These are phyloP conservation scores for Rhizopus delemar DNA, from an alignment of 371 early-diverging fungal species.

Conservation along the genomic window DNA sequence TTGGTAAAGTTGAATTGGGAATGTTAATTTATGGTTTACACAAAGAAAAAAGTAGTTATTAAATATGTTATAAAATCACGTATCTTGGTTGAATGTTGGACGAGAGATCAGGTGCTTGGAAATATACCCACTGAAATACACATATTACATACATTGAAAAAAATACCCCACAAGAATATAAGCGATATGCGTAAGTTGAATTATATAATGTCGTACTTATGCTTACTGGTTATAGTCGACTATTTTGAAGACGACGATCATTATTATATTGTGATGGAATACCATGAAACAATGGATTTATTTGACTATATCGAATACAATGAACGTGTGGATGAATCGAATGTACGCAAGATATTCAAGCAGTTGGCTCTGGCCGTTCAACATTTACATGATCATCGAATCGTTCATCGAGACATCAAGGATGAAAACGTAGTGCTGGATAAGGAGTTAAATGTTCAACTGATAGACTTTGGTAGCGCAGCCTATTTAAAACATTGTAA, in stretches of 20 bases:
- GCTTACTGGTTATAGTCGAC: constrained; percentile 33
- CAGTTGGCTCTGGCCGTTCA: constrained; percentile 66
- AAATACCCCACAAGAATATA: constrained; percentile 63
- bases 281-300: constrained; percentile 69
- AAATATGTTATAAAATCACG: constrained; percentile 78
- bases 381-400: constrained; percentile 68
- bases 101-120: constrained; percentile 61
- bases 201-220: background rate
- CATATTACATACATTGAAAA: constrained; percentile 63
- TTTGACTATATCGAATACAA: constrained; percentile 77
- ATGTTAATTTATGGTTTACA: constrained; percentile 4
- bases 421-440: constrained; percentile 77
- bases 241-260: constrained; percentile 70
- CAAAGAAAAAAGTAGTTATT: constrained; percentile 65
- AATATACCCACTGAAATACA: constrained; percentile 72
- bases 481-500: constrained; percentile 63
- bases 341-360: constrained; percentile 60
- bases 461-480: constrained; percentile 79
- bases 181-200: constrained; percentile 55
- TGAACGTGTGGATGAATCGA: constrained; percentile 55
- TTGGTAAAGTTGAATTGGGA: background rate
- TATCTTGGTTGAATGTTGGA: constrained; percentile 75
- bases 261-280: constrained; percentile 72
- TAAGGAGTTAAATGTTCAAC: constrained; percentile 22
- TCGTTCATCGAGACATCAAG: constrained; percentile 80